Conservation (phyloP, 345 rosid species). For the Eucalyptus victrix region DNA sequence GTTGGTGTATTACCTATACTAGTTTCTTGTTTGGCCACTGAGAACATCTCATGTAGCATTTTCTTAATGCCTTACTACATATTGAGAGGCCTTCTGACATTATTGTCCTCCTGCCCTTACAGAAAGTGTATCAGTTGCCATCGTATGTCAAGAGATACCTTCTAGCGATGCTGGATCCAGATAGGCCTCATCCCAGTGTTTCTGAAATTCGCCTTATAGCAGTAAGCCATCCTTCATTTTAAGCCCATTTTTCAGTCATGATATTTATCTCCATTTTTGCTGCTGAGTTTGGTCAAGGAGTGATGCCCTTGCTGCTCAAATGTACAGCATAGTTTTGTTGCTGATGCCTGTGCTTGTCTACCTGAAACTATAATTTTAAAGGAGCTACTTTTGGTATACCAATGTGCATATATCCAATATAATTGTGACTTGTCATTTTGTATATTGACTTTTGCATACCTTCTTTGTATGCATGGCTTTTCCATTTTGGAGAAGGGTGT, state of each 20-base stretch:
- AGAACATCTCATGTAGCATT: neutral
- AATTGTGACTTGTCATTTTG: neutral
- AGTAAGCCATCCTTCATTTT: slow-evolving; percentile 8
- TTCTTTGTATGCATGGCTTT: neutral
- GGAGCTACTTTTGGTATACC: neutral
- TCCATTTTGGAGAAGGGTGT: neutral
- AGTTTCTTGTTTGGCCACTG: neutral
- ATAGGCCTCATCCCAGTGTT: slow-evolving; percentile 31
- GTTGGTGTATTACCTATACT: neutral
- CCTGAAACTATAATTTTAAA: neutral
- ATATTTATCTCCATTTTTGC: neutral
- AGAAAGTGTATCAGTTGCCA: slow-evolving; percentile 63
- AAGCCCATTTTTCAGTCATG: neutral
- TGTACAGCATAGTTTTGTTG: neutral
- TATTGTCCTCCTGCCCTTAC: slow-evolving; percentile 2
- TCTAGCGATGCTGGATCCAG: slow-evolving; percentile 70
- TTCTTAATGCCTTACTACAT: neutral
- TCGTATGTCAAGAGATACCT: slow-evolving; percentile 57
- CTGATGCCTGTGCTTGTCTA: neutral
- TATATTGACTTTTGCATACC: neutral
- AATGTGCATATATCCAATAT: neutral
- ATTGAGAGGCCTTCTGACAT: neutral
- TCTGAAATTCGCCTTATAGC: slow-evolving; percentile 62
- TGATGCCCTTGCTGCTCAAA: neutral
- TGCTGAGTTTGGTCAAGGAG: neutral